A percentile compares a stretch with the other conserved stretches of the same genome.
phyloP scores from a whole-genome alignment of 805 yeast species.

The Ogataea sp. region DNA sequence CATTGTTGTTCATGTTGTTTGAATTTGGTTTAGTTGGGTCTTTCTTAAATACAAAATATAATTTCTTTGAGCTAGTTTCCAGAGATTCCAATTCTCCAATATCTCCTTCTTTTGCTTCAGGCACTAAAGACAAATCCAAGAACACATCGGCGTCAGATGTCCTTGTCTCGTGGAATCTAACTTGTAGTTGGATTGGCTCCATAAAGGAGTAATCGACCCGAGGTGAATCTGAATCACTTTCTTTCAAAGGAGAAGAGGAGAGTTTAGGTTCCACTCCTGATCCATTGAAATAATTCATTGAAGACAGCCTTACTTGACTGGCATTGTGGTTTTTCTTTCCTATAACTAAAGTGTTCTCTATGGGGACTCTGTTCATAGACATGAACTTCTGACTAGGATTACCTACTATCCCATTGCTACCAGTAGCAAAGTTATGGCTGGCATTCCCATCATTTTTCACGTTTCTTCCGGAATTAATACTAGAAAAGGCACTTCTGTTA shows the following conservation, averaged over 20 bases:
- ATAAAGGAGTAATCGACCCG: neutral
- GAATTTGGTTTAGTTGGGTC: slow-evolving; percentile 4
- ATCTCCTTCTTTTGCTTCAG: slow-evolving; percentile 66
- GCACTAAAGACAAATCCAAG: slow-evolving; percentile 49
- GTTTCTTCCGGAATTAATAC: neutral
- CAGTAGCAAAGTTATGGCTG: too few relatives aligned
- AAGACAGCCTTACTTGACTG: neutral
- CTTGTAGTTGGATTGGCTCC: slow-evolving; percentile 36
- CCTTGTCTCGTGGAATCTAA: slow-evolving; percentile 60
- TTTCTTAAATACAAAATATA: slow-evolving; percentile 36
- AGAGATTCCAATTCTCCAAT: slow-evolving; percentile 60
- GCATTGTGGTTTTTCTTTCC: neutral
- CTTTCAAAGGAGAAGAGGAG: neutral
- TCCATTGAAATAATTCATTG: neutral
- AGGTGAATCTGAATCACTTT: neutral
- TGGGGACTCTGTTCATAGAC: slow-evolving; percentile 1
- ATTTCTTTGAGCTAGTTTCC: slow-evolving; percentile 25
- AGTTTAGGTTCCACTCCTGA: neutral
- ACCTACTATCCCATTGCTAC: neutral
- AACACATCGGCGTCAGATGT: slow-evolving; percentile 51
- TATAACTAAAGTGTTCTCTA: slow-evolving; percentile 3
- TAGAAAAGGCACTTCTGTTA: neutral
- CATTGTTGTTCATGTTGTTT: neutral
- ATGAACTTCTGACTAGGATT: neutral
- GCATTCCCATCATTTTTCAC: too few relatives aligned